Conservation (phyloP, 345 rosid species). For the Sonneratia caseolaris region DNA sequence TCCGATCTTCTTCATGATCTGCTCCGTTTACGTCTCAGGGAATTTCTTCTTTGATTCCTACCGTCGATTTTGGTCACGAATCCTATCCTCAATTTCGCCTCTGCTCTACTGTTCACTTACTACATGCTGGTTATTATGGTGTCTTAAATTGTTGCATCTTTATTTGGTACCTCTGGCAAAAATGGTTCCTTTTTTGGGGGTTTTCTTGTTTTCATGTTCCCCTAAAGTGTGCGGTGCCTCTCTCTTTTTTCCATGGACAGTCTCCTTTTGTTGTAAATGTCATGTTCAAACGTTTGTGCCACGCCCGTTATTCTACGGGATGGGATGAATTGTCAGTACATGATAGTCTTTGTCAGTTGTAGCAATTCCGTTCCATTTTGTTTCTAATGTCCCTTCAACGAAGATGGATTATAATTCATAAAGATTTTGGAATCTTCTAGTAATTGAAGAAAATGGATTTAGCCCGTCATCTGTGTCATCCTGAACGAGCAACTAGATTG, state of each 20-base stretch:
- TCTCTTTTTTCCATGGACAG: not conserved
- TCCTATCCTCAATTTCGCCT: too few species aligned
- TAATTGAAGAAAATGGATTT: too few species aligned
- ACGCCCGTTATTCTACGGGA: too few species aligned
- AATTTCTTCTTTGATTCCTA: not conserved
- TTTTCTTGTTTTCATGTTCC: not conserved
- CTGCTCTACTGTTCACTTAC: too few species aligned
- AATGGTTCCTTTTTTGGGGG: not conserved
- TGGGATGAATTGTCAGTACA: too few species aligned
- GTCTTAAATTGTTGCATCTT: too few species aligned
- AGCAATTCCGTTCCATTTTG: not conserved
- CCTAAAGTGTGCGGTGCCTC: not conserved
- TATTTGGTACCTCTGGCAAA: too few species aligned
- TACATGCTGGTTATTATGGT: too few species aligned
- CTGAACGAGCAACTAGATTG: not conserved
- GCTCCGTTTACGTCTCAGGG: not conserved
- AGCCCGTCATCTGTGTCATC: not conserved
- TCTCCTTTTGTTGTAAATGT: not conserved
- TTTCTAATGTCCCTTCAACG: not conserved
- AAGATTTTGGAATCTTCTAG: not conserved
- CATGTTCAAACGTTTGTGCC: not conserved
- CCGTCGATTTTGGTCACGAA: too few species aligned
- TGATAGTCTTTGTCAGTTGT: not conserved
- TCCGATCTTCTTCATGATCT: not conserved
- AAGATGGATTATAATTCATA: too few species aligned